Evolutionary conservation across 768 basidiomycete species (phyloP).

Genomic region (Dentipellis fragilis): DNA sequence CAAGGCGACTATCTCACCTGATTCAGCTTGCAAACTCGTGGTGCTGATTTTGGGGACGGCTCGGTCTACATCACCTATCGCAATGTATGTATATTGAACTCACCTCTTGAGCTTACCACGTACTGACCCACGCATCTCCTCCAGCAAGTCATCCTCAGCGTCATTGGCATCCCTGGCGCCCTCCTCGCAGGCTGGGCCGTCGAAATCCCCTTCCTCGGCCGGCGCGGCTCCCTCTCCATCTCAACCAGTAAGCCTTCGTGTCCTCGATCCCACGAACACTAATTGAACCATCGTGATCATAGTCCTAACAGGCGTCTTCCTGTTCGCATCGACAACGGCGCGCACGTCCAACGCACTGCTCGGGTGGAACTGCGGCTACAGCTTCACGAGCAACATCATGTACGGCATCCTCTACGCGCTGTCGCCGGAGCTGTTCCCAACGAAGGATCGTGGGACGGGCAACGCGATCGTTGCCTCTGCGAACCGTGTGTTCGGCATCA

Average conservation of each 20-base stretch:
- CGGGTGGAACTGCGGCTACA: conserved; percentile 51
- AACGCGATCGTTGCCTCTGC: conserved; percentile 42
- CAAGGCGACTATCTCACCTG: neutral
- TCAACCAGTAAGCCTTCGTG: conserved; percentile 30
- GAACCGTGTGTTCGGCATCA: conserved; percentile 50
- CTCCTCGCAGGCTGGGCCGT: conserved; percentile 44
- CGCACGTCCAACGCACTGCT: conserved; percentile 40
- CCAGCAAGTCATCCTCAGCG: conserved; percentile 46
- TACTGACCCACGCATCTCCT: neutral
- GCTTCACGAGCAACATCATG: conserved; percentile 48
- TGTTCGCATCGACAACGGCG: conserved; percentile 47
- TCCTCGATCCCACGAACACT: neutral
- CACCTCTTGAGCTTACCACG: neutral
- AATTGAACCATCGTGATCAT: conserved; percentile 11
- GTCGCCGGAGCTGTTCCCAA: conserved; percentile 44
- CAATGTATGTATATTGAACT: conserved; percentile 32
- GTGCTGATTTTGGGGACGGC: conserved; percentile 59
- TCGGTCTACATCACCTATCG: conserved; percentile 66
- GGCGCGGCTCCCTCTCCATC: conserved; percentile 41
- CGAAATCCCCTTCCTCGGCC: conserved; percentile 39
- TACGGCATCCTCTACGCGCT: conserved; percentile 35
- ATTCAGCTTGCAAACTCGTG: conserved; percentile 49
- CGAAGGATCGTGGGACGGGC: conserved; percentile 44
- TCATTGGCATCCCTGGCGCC: conserved; percentile 49
- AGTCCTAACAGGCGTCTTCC: conserved; percentile 46